These are phyloP conservation scores for Orobanche coerulescens DNA, from an alignment of 257 asterid species.

Conservation along the genomic window DNA sequence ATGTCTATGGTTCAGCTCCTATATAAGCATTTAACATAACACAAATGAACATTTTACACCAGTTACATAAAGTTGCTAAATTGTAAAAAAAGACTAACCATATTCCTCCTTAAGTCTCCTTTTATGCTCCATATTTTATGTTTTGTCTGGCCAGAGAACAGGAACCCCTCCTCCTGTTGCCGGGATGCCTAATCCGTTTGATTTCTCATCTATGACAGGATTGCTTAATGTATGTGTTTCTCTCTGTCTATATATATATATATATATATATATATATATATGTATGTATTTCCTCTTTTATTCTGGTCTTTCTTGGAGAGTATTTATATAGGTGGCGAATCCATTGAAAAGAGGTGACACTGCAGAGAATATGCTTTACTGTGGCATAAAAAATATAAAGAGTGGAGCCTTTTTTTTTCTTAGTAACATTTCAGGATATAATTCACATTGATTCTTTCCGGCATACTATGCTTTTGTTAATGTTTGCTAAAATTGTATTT, in stretches of 20 bases:
- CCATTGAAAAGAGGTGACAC: neutral
- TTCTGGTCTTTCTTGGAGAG: neutral
- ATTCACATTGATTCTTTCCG: neutral
- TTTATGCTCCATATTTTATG: too few species aligned
- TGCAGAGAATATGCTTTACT: neutral
- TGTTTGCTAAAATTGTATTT: neutral
- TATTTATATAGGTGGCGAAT: neutral
- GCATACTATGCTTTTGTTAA: slow-evolving; percentile 14
- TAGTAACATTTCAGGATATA: too few species aligned
- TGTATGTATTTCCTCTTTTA: neutral
- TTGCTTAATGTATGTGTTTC: slow-evolving; percentile 64
- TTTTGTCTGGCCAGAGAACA: slow-evolving; percentile 45
- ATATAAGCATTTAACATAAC: too few species aligned
- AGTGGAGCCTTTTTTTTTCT: too few species aligned
- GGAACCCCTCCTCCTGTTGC: slow-evolving; percentile 38
- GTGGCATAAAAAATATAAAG: too few species aligned
- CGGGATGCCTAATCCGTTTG: slow-evolving; percentile 70
- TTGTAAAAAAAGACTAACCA: too few species aligned
- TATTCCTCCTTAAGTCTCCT: too few species aligned
- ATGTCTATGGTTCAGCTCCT: too few species aligned
- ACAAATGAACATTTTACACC: too few species aligned
- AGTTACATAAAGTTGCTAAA: too few species aligned
- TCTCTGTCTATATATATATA: too few species aligned
- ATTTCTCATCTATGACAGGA: slow-evolving; percentile 86
- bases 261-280: neutral